Percentiles rank a stretch among this genome's conserved stretches.
phyloP scores from a whole-genome alignment of 139 green algal genomes.

The Micromonas pusilla region DNA sequence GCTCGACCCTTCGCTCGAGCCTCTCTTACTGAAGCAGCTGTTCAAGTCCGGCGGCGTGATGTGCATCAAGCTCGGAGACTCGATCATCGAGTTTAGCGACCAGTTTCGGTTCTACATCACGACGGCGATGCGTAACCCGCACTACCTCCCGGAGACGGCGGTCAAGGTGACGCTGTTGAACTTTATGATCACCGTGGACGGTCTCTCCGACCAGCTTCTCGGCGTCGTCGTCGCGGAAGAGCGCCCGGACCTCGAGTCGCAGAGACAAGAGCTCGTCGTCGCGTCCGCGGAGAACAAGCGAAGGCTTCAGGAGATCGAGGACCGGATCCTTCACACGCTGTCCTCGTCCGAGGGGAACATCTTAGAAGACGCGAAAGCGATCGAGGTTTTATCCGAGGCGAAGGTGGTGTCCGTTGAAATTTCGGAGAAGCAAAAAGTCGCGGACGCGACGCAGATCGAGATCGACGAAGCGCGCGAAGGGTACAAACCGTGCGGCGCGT shows the following conservation, averaged over 20 bases:
- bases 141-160: constrained; percentile 45
- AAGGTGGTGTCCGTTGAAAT: constrained; percentile 41
- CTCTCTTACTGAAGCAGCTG: constrained; percentile 38
- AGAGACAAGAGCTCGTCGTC: constrained; percentile 40
- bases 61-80: constrained; percentile 43
- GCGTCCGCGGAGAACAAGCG: constrained; percentile 40
- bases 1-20: constrained; percentile 44
- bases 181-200: constrained; percentile 45
- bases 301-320: constrained; percentile 45
- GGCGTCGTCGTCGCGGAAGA: constrained; percentile 45
- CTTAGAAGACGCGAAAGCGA: constrained; percentile 40
- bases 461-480: constrained; percentile 50
- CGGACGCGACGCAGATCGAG: constrained; percentile 52
- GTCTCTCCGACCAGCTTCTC: constrained; percentile 41
- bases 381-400: constrained; percentile 40
- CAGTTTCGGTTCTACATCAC: constrained; percentile 55
- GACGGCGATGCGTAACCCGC: constrained; percentile 39
- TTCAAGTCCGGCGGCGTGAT: constrained; percentile 43
- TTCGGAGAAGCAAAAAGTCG: constrained; percentile 40
- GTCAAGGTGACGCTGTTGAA: constrained; percentile 44
- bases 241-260: constrained; percentile 39
- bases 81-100: constrained; percentile 38
- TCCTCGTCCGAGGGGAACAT: constrained; percentile 43
- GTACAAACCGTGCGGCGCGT: constrained; percentile 51
- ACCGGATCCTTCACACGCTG: constrained; percentile 41